Conservation (phyloP, 768 basidiomycete genomes). For the Podaxis pistillaris region DNA sequence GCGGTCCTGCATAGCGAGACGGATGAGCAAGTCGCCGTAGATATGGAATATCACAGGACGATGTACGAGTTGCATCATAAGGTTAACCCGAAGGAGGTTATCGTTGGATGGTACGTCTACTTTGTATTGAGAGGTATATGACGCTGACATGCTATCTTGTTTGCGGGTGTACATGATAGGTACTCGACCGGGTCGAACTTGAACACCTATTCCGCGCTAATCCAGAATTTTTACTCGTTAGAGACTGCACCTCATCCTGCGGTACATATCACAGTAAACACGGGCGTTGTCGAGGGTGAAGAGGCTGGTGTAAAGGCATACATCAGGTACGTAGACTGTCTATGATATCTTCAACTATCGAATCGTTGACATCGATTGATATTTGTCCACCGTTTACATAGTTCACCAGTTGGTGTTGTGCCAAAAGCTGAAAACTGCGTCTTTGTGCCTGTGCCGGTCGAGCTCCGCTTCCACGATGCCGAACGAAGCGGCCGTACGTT, state of each 20-base stretch:
- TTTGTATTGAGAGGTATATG: neutral
- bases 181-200: slow-evolving; percentile 90
- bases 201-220: slow-evolving; percentile 93
- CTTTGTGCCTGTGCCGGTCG: slow-evolving; percentile 89
- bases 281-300: slow-evolving; percentile 63
- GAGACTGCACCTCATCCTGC: slow-evolving; percentile 88
- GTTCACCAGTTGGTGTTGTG: slow-evolving; percentile 84
- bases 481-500: slow-evolving; percentile 84
- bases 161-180: slow-evolving; percentile 41
- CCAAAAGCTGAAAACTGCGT: slow-evolving; percentile 95
- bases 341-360: neutral
- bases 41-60: slow-evolving; percentile 92
- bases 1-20: slow-evolving; percentile 93
- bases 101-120: slow-evolving; percentile 86
- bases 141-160: neutral
- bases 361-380: slow-evolving; percentile 13
- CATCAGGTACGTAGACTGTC: slow-evolving; percentile 59
- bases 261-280: slow-evolving; percentile 89
- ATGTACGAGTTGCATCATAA: slow-evolving; percentile 91
- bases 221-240: slow-evolving; percentile 96
- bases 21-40: slow-evolving; percentile 90
- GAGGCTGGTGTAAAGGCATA: slow-evolving; percentile 82
- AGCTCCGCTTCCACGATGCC: slow-evolving; percentile 76
- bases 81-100: slow-evolving; percentile 81
- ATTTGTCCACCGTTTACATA: slow-evolving; percentile 27